Evolutionary conservation across 2,329 filamentous ascomycete species (phyloP), one percentile per base, ranked within the genome.

Genomic region (Ustulina deusta): DNA sequence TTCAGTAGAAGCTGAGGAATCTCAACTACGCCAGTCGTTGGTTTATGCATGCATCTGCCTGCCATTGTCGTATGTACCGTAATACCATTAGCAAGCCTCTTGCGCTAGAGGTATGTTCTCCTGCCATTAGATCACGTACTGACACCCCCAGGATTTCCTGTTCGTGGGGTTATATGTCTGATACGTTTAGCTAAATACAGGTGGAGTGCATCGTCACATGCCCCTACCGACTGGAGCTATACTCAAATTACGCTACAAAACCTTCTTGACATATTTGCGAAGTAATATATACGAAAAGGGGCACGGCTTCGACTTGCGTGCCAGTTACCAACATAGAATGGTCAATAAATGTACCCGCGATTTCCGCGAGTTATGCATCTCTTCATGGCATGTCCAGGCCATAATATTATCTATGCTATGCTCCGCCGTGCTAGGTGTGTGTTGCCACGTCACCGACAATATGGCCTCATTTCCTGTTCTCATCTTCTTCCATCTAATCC

Each of bases 351-450:
- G 6, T 6, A 15, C n/a, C 6, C 32, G 29, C 51, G 13, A 32
- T 32, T 9, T 29, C 27, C 20, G 32, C 34, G 7, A 46, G 22
- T 27, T 51, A 20, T 49, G 40, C 32, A 27, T 56, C n/a, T 59
- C 40, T 59, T n/a, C 40, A 42, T 34, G 60, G 55, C n/a, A 65
- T 57, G 46, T 46, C 17, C 27, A 62, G 36, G 17, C 65, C 40
- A 13, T 42, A n/a, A 51, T 48, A 66, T 69, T 51, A 44, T 63
- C 56, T 69, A 64, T 63, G 32, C 36, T 64, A 67, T 60, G 32
- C 36, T 55, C 56, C 42, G 29, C 55, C 6, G 52, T 54, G 49
- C 38, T 54, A 29, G 10, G 55, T 63, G 57, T 36, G 29, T 52
- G 62, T 58, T 27, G 7, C 49, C 51, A 46, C 25, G 44, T 27